A percentile compares a stretch with the other conserved stretches of the same genome.
These are phyloP conservation scores for Amanita jacksonii DNA, from an alignment of 768 basidiomycete genomes.

Conservation along the genomic window DNA sequence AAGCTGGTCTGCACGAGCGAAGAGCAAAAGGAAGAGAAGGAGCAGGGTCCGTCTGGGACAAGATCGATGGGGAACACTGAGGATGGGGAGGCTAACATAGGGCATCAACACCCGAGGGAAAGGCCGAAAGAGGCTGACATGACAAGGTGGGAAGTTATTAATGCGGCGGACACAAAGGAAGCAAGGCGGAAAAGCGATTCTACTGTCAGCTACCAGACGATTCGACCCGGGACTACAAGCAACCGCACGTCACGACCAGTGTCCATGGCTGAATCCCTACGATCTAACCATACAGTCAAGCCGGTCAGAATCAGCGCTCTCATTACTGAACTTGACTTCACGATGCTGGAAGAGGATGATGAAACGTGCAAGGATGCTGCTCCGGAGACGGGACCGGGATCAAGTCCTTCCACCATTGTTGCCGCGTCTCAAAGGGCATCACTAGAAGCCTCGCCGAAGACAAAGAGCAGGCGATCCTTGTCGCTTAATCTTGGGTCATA, in stretches of 20 bases:
- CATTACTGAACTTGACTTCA: constrained; percentile 57
- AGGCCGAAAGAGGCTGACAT: constrained; percentile 15
- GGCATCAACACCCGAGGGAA: constrained; percentile 14
- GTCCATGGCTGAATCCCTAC: constrained; percentile 69
- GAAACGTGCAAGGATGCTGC: constrained; percentile 17
- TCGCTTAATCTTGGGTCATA: constrained; percentile 44
- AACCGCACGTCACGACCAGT: constrained; percentile 57
- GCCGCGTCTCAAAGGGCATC: constrained; percentile 19
- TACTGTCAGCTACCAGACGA: constrained; percentile 68
- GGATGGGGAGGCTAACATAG: constrained; percentile 14
- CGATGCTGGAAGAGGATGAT: constrained; percentile 54
- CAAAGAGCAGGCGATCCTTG: constrained; percentile 52
- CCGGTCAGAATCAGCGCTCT: constrained; percentile 58
- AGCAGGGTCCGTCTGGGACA: constrained; percentile 14
- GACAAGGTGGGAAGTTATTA: neutral
- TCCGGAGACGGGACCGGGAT: constrained; percentile 5
- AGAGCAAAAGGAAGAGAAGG: constrained; percentile 6
- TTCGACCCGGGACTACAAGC: constrained; percentile 43
- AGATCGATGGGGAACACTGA: constrained; percentile 5
- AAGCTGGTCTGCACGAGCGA: constrained; percentile 35
- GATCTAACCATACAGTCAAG: constrained; percentile 64
- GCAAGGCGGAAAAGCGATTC: constrained; percentile 77
- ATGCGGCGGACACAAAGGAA: constrained; percentile 42
- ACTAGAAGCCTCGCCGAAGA: constrained; percentile 35
- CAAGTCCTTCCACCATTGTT: constrained; percentile 4